Conservation (phyloP, 2,329 filamentous ascomycete species). For the Pezicula neosporulosa region DNA sequence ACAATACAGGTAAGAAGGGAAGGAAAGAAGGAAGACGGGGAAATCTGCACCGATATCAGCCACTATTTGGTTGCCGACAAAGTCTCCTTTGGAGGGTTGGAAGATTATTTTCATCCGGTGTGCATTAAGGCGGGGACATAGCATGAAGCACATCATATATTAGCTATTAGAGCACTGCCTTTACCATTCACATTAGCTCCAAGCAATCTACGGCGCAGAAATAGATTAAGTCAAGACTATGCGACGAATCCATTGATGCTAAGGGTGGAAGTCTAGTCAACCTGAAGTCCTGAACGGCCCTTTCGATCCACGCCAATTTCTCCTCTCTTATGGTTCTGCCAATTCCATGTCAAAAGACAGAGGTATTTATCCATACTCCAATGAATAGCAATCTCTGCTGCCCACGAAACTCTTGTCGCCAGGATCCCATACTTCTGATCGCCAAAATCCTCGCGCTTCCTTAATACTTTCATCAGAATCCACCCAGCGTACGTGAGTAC, state of each 20-base stretch:
- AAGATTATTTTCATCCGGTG: not conserved
- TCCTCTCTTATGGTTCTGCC: not conserved
- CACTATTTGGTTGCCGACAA: no score
- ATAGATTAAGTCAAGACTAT: not conserved
- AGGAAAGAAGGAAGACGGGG: no score
- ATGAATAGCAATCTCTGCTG: not conserved
- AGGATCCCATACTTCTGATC: conserved; percentile 6
- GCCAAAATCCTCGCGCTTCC: conserved; percentile 6
- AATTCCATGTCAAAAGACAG: not conserved
- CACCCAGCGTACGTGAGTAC: conserved; percentile 5
- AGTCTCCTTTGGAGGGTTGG: no score
- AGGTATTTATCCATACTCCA: not conserved
- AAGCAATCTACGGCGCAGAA: not conserved
- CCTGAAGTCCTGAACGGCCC: not conserved
- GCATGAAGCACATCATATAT: no score
- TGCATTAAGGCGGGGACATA: not conserved
- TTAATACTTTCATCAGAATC: conserved; percentile 6
- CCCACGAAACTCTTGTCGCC: conserved; percentile 2
- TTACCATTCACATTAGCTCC: not conserved
- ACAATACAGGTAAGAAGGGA: no score
- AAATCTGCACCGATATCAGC: no score
- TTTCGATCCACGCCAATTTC: not conserved
- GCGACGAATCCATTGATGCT: not conserved
- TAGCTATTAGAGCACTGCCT: not conserved
- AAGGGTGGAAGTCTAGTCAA: not conserved